Evolutionary conservation across 1,284 basidiomycete genomes (phyloP).

Genomic region (Cryptococcus maquisensis): DNA sequence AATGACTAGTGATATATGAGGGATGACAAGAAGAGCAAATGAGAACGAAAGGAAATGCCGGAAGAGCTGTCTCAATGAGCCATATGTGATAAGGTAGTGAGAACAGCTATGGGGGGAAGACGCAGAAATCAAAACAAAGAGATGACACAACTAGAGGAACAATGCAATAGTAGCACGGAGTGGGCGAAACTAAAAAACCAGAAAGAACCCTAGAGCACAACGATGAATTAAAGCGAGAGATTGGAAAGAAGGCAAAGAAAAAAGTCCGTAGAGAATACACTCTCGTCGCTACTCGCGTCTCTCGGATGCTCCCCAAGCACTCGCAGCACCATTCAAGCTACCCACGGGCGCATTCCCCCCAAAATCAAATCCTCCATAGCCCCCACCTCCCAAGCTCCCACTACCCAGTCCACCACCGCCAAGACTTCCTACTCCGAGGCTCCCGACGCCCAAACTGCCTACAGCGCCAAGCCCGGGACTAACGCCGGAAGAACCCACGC

Average conservation of each 20-base stretch:
- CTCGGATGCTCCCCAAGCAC: constrained; percentile 23
- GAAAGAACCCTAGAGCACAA: not conserved
- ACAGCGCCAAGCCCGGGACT: constrained; percentile 5
- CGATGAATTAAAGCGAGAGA: not conserved
- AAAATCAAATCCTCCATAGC: constrained; percentile 11
- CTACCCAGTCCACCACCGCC: constrained; percentile 1
- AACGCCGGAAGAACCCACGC: constrained; percentile 16
- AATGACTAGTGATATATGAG: too few relatives aligned
- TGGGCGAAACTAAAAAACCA: too few relatives aligned
- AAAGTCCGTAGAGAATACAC: not conserved
- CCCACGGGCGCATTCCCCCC: constrained; percentile 8
- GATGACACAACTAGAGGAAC: not conserved
- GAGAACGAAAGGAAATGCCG: constrained; percentile 49
- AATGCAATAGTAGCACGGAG: not conserved
- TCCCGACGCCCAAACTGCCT: not conserved
- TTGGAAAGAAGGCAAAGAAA: not conserved
- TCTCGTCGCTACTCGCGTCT: constrained; percentile 1
- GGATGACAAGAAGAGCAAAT: not conserved
- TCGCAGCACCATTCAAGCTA: constrained; percentile 35
- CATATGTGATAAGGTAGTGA: too few relatives aligned
- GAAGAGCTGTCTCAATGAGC: constrained; percentile 28
- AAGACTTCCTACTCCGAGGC: constrained; percentile 2
- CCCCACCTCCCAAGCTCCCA: constrained; percentile 3
- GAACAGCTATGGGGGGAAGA: too few relatives aligned
- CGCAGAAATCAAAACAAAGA: not conserved